Base-by-base conservation (phyloP, 2,329 filamentous ascomycete species). In the Xylaria sp. region DNA sequence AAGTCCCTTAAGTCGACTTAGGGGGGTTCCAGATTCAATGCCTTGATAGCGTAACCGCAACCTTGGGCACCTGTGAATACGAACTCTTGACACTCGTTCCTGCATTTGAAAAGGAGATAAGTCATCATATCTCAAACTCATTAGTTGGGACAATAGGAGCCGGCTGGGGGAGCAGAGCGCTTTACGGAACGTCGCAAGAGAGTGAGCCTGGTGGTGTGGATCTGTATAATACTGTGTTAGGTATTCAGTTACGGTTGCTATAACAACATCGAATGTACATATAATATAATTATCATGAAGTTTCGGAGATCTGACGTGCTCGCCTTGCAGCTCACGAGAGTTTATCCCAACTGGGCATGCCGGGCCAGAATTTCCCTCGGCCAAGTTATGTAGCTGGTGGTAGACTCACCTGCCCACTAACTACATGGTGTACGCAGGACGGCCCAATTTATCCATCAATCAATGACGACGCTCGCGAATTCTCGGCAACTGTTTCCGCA, bases 371-470 rank as follows among this genome's bases (percentile, higher is more conserved):
- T 41, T 44, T 7, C 21, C 46, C 6, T 13, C 9, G 11, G 29
- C 16, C 29, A 34, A 34, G 9, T 13, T 13, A 13, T 34, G 24
- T 34, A 6, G 53, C 50, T 41, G 48, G 37, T 43, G 24, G 16
- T n/a, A n/a, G n/a, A n/a, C n/a, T n/a, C n/a, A 56, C 7, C 47
- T 52, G 17, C 13, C 39, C 22, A 13, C 7, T 18, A 44, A 34
- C 44, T 55, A 43, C 17, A 20, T 39, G 13, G 19, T 34, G 13
- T 53, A 49, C 40, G 44, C 44, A 45, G 18, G 34, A 50, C 48
- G 43, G 20, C 11, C 29, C 50, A 61, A 64, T 69, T 69, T 63
- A 61, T 70, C 68, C 68, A 65, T 65, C 67, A 70, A 70, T 70
- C 59, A 66, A n/a, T 58, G 39, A 41, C 20, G 41, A 52, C 45